Evolutionary conservation across 2,329 filamentous ascomycete genomes (phyloP).

Genomic region (Penicillium sp.): DNA sequence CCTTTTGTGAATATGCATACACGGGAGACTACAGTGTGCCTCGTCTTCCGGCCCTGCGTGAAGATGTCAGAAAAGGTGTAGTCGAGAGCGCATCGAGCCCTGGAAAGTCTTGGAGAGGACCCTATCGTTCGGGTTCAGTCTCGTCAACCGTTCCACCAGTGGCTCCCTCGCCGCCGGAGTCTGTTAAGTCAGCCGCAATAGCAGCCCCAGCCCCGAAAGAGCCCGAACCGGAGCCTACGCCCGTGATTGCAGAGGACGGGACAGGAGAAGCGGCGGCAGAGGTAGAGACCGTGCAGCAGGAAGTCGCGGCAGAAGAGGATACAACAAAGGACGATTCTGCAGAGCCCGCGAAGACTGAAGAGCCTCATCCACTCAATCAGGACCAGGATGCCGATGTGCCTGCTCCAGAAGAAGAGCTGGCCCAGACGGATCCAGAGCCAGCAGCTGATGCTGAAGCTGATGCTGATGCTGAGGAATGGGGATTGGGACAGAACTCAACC

Average conservation of each 20-base stretch:
- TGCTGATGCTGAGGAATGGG: conserved; percentile 1
- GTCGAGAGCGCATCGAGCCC: conserved; percentile 10
- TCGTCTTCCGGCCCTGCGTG: conserved; percentile 17
- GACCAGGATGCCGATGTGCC: neutral
- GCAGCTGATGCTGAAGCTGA: neutral
- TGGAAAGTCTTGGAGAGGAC: conserved; percentile 13
- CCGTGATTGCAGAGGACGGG: conserved; percentile 1
- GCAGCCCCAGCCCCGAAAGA: neutral
- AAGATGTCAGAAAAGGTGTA: conserved; percentile 18
- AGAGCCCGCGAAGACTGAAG: neutral
- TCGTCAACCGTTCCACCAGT: conserved; percentile 28
- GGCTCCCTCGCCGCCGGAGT: conserved; percentile 29
- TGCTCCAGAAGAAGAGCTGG: neutral
- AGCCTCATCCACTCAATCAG: neutral
- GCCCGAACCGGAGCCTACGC: neutral
- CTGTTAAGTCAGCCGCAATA: neutral
- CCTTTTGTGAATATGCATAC: conserved; percentile 50
- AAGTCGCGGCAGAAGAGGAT: neutral
- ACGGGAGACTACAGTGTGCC: conserved; percentile 46
- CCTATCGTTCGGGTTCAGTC: conserved; percentile 22
- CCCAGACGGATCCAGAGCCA: neutral
- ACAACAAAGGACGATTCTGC: neutral
- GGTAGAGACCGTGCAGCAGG: neutral
- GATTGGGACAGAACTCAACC: neutral
- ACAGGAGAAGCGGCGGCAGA: conserved; percentile 1